A percentile compares a stretch with the other conserved stretches of the same genome.
phyloP scores from a whole-genome alignment of 176 grass and related monocot species.

The Raddia guianensis region DNA sequence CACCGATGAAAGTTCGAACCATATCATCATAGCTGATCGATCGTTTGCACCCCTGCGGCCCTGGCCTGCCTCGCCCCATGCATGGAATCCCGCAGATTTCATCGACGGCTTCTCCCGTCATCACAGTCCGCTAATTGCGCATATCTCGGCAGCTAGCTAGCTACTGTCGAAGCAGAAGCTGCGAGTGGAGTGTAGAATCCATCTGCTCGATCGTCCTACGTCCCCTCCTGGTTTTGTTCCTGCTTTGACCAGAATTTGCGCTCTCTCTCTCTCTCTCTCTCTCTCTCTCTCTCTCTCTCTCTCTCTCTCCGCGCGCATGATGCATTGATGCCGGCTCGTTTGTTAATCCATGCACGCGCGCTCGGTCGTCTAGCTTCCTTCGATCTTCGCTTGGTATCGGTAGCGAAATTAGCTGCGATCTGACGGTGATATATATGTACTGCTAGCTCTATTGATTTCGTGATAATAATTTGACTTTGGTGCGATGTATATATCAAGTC shows the following conservation, averaged over 20 bases:
- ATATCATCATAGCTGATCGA: too few relatives aligned
- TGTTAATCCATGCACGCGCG: too few relatives aligned
- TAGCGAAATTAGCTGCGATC: background rate
- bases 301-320: background rate
- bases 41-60: too few relatives aligned
- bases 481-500: too few relatives aligned
- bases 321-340: background rate
- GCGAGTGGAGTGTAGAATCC: constrained; percentile 26
- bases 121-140: constrained; percentile 28
- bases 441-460: too few relatives aligned
- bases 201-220: background rate
- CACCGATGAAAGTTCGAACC: too few relatives aligned
- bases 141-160: background rate
- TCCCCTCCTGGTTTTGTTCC: background rate
- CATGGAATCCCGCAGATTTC: constrained; percentile 16
- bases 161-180: background rate
- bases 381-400: background rate
- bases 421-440: background rate
- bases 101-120: background rate
- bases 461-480: too few relatives aligned
- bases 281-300: too few relatives aligned
- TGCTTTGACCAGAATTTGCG: constrained; percentile 33
- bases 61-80: too few relatives aligned
- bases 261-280: background rate
- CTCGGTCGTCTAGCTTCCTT: too few relatives aligned